Percentiles rank a stretch among this genome's conserved stretches.
These are phyloP conservation scores for Arthrinium phaeospermum DNA, from an alignment of 2,329 filamentous ascomycete genomes.

Conservation along the genomic window DNA sequence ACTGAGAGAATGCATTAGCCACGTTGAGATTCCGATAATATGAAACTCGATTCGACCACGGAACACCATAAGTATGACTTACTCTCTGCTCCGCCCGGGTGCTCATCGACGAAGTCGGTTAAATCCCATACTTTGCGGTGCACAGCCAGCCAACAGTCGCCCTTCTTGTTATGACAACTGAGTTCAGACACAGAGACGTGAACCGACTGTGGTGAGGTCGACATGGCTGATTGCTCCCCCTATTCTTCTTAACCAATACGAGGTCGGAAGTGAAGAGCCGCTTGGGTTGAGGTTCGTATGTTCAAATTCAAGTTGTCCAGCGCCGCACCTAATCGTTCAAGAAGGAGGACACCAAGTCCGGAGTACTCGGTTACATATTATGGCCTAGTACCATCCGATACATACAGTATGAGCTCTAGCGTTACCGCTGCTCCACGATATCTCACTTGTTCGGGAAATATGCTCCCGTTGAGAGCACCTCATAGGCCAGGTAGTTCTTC, in stretches of 20 bases:
- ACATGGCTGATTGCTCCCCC: not conserved
- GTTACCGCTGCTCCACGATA: too few relatives aligned
- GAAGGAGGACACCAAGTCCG: not conserved
- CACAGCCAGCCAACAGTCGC: conserved; percentile 24
- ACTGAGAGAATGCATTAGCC: not conserved
- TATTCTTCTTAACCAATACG: not conserved
- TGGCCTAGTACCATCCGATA: not conserved
- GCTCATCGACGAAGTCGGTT: conserved; percentile 25
- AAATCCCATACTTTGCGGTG: conserved; percentile 26
- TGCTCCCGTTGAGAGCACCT: not conserved
- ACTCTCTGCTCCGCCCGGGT: conserved; percentile 25
- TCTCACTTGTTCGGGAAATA: not conserved
- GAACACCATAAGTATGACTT: not conserved
- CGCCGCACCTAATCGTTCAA: too few relatives aligned
- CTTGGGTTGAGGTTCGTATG: too few relatives aligned
- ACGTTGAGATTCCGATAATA: not conserved
- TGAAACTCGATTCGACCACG: too few relatives aligned
- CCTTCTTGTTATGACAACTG: conserved; percentile 20
- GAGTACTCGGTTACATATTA: not conserved
- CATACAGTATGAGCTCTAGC: not conserved
- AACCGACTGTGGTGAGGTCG: not conserved
- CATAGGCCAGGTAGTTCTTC: not conserved
- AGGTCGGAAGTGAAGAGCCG: too few relatives aligned
- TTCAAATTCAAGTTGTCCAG: too few relatives aligned
- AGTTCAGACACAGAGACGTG: conserved; percentile 22